Conservation (phyloP, 371 early-diverging fungal species). For the Actinomucor elegans region DNA sequence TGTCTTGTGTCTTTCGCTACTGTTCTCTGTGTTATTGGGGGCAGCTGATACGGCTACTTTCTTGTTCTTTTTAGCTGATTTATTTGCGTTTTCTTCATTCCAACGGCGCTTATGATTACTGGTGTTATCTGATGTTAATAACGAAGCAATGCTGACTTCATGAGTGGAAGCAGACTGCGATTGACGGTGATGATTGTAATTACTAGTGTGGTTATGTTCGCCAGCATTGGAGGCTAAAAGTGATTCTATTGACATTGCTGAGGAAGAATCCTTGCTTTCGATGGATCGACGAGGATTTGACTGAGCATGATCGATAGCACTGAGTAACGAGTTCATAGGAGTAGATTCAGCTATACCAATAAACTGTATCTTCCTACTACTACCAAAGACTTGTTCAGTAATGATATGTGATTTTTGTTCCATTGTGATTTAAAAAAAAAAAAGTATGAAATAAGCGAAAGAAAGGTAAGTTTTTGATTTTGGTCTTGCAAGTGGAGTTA, state of each 20-base stretch:
- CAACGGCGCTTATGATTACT: slow-evolving; percentile 16
- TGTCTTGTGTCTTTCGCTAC: slow-evolving; percentile 27
- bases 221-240: slow-evolving; percentile 15
- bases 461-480: background rate
- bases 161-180: slow-evolving; percentile 12
- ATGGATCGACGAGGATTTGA: background rate
- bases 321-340: slow-evolving; percentile 20
- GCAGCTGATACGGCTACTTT: background rate
- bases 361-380: slow-evolving; percentile 42
- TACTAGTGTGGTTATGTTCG: too few relatives aligned
- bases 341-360: slow-evolving; percentile 26
- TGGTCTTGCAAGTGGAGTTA: background rate
- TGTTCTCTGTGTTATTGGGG: background rate
- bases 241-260: slow-evolving; percentile 34
- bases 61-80: background rate
- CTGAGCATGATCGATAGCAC: slow-evolving; percentile 17
- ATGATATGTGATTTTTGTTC: slow-evolving; percentile 37
- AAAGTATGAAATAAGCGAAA: slow-evolving; percentile 6
- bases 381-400: slow-evolving; percentile 43
- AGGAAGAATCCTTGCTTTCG: background rate
- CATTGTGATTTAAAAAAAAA: slow-evolving; percentile 18
- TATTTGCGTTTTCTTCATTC: slow-evolving; percentile 5
- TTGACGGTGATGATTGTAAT: slow-evolving; percentile 7
- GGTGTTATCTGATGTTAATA: slow-evolving; percentile 17
- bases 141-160: slow-evolving; percentile 18